Base-by-base conservation (phyloP, 2,329 filamentous ascomycete species). In the Sporothrix mexicana region DNA sequence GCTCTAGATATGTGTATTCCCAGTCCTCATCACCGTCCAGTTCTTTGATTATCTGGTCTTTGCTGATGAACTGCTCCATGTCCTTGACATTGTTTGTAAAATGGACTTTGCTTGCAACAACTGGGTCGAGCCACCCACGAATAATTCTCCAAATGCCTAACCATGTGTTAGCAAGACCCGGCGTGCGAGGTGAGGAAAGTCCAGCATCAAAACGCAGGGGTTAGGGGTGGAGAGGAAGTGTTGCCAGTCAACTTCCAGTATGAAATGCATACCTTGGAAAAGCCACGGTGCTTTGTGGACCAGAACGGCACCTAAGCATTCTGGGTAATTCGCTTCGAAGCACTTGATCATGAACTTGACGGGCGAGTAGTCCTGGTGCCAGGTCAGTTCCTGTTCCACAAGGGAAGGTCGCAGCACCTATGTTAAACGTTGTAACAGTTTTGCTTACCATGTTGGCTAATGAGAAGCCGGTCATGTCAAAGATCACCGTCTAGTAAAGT, bases 301-400 rank as follows among this genome's bases (percentile, higher is more conserved):
- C 62, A 98, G 88, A 2, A 98, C 93, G 1, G 92, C 88, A 41
- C 95, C 96, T 0, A 99, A 87, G 66, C 90, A 95, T 81, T 99
- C 96, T 0, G 96, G 96, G 78, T 98, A 99, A 81, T 99, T 98
- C 74, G 96, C 96, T 84, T 99, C 96, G 79, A 99, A 99, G 81
- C 95, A 97, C 82, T 97, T 97, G 82, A 99, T 98, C 92, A 99
- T 98, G 83, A 98, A 99, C 79, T 97, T 99, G 73, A 99, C 93
- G 0, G 96, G 95, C 0, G 93, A 89, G 81, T 98, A 98, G 81
- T 99, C 96, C 90, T 92, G 17, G 72, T 12, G 13, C 13, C 15
- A 55, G 47, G 79, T 78, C 49, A 71, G 75, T 20, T 15, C 17
- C 17, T 5, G n/a, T 6, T 49, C 43, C 45, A 13, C 3, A 51